phyloP scores from a whole-genome alignment of 2,329 filamentous ascomycete species.

The Zasmidium cellare region DNA sequence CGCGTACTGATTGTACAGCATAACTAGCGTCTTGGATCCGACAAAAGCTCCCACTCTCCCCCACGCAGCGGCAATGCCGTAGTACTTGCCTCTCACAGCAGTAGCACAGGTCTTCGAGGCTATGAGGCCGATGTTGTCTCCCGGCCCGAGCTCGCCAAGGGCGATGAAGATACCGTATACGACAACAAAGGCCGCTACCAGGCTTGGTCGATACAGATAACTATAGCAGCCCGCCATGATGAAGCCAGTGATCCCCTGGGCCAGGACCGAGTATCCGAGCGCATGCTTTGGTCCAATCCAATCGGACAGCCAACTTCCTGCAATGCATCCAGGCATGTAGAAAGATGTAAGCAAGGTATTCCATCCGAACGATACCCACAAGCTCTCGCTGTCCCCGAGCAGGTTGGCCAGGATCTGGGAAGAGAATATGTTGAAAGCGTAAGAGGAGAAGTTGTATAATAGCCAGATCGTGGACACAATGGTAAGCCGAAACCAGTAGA shows the following conservation, averaged over 20 bases:
- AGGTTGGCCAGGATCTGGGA: slow-evolving; percentile 68
- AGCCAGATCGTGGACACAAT: slow-evolving; percentile 76
- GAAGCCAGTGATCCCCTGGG: slow-evolving; percentile 79
- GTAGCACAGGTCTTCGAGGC: slow-evolving; percentile 88
- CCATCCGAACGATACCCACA: slow-evolving; percentile 84
- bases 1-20: slow-evolving; percentile 55
- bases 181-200: slow-evolving; percentile 75
- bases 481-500: slow-evolving; percentile 72
- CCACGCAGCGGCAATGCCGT: slow-evolving; percentile 68
- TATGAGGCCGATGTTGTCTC: slow-evolving; percentile 86
- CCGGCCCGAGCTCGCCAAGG: slow-evolving; percentile 80
- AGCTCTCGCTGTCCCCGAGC: slow-evolving; percentile 55
- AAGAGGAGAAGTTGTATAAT: slow-evolving; percentile 75
- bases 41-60: slow-evolving; percentile 79
- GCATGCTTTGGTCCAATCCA: slow-evolving; percentile 75
- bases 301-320: slow-evolving; percentile 76
- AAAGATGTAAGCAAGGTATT: slow-evolving; percentile 86
- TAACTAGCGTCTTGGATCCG: slow-evolving; percentile 64
- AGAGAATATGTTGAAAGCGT: slow-evolving; percentile 84
- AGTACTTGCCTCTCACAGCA: slow-evolving; percentile 74
- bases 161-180: slow-evolving; percentile 74
- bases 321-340: slow-evolving; percentile 78
- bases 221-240: slow-evolving; percentile 82
- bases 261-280: slow-evolving; percentile 66
- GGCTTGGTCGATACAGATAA: slow-evolving; percentile 63